A percentile compares a stretch with the other conserved stretches of the same genome.
phyloP scores from a whole-genome alignment of 164 flowering plant species.

The Houttuynia cordata region DNA sequence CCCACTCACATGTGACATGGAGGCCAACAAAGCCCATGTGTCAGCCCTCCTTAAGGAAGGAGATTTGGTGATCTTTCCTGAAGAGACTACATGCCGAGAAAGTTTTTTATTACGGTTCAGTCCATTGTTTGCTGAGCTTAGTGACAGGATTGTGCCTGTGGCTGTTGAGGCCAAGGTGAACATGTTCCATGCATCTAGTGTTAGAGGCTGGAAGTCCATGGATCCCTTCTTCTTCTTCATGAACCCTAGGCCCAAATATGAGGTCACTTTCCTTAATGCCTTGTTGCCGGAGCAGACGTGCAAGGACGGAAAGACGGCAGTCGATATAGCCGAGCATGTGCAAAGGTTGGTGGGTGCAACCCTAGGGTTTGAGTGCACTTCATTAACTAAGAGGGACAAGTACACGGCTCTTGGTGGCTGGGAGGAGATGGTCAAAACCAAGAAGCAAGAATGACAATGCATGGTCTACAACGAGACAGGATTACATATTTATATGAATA shows the following conservation, averaged over 20 bases:
- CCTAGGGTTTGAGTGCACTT: constrained; percentile 45
- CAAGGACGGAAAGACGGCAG: constrained; percentile 32
- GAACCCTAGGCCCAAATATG: constrained; percentile 72
- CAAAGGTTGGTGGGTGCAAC: constrained; percentile 35
- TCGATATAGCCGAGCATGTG: constrained; percentile 51
- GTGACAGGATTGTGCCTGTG: constrained; percentile 72
- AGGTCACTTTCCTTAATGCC: constrained; percentile 61
- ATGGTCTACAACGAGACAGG: too few species aligned
- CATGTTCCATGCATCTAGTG: constrained; percentile 57
- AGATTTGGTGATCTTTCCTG: constrained; percentile 69
- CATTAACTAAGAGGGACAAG: constrained; percentile 50
- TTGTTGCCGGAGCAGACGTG: constrained; percentile 55
- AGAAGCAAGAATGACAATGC: not conserved
- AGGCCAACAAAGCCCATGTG: constrained; percentile 48
- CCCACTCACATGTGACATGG: constrained; percentile 53
- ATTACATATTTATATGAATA: too few species aligned
- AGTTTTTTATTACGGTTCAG: constrained; percentile 66
- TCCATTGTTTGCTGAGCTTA: constrained; percentile 73
- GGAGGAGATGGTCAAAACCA: not conserved
- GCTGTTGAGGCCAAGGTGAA: constrained; percentile 59
- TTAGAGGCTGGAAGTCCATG: constrained; percentile 50
- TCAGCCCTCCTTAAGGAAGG: constrained; percentile 54
- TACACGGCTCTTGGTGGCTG: constrained; percentile 34
- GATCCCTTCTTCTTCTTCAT: constrained; percentile 78
- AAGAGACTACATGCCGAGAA: constrained; percentile 79